Evolutionary conservation across 2,329 filamentous ascomycete species (phyloP).

Genomic region (Aspergillus sp.): DNA sequence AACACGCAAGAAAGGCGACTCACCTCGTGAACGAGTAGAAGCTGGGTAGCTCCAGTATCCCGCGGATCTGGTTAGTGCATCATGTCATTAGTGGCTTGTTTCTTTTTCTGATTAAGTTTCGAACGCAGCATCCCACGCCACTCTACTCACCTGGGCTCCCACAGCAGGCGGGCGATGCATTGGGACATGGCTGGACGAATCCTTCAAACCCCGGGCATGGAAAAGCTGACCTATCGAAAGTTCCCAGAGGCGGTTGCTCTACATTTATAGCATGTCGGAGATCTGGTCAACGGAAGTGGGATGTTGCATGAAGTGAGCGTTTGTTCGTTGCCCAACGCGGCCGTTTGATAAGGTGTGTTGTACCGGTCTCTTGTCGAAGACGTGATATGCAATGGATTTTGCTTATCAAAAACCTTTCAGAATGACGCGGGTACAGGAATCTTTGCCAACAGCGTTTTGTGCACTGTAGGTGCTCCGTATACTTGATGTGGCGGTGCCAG

Average conservation of each 20-base stretch:
- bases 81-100: no score
- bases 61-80: background rate
- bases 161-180: conserved; percentile 28
- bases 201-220: background rate
- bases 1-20: background rate
- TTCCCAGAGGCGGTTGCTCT: no score
- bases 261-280: no score
- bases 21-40: background rate
- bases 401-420: no score
- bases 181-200: conserved; percentile 16
- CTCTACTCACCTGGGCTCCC: conserved; percentile 33
- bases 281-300: conserved; percentile 4
- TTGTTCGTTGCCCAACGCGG: background rate
- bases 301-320: conserved; percentile 7
- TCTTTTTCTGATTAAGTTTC: no score
- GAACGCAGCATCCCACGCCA: conserved; percentile 1
- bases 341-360: background rate
- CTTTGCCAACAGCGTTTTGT: no score
- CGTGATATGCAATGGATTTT: no score
- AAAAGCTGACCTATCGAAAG: background rate
- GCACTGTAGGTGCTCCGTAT: no score
- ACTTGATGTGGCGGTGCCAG: conserved; percentile 12
- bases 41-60: background rate
- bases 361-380: background rate
- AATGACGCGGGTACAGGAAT: no score